Conservation (phyloP, 1,284 basidiomycete species). For the Thelephora terrestris region DNA sequence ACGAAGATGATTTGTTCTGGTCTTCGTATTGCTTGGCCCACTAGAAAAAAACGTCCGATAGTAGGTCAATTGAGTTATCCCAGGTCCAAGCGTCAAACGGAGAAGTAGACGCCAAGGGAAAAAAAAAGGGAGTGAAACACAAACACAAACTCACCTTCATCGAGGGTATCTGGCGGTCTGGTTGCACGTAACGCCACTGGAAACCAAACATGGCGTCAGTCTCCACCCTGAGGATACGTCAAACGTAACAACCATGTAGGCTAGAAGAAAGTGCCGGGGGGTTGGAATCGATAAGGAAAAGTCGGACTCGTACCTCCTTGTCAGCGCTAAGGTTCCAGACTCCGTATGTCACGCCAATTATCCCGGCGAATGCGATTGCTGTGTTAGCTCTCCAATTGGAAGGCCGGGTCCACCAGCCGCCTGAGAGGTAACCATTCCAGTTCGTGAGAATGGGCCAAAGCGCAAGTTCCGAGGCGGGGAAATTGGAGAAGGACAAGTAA, state of each 20-base stretch:
- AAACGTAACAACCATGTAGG: too few relatives aligned
- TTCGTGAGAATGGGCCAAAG: too few relatives aligned
- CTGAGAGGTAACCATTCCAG: constrained; percentile 22
- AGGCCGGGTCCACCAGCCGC: constrained; percentile 68
- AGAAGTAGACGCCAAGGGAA: neutral
- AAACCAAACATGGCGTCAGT: neutral
- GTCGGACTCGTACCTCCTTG: constrained; percentile 39
- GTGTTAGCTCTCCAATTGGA: constrained; percentile 66
- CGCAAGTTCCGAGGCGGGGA: neutral
- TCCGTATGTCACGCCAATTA: constrained; percentile 45
- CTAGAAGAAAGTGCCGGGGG: neutral
- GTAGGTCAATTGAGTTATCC: too few relatives aligned
- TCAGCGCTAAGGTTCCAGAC: constrained; percentile 54
- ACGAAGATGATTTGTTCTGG: neutral
- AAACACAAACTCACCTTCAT: constrained; percentile 40
- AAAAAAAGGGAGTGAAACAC: neutral
- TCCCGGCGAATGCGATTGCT: constrained; percentile 46
- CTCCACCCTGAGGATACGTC: neutral
- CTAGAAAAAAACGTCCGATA: constrained; percentile 7
- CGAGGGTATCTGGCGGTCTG: constrained; percentile 48
- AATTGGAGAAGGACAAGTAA: constrained; percentile 2
- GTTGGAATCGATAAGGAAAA: neutral
- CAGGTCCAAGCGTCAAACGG: too few relatives aligned
- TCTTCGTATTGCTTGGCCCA: constrained; percentile 26
- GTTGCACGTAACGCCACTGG: constrained; percentile 28